Conservation (phyloP, 768 basidiomycete genomes). For the Amanita rubescens region DNA sequence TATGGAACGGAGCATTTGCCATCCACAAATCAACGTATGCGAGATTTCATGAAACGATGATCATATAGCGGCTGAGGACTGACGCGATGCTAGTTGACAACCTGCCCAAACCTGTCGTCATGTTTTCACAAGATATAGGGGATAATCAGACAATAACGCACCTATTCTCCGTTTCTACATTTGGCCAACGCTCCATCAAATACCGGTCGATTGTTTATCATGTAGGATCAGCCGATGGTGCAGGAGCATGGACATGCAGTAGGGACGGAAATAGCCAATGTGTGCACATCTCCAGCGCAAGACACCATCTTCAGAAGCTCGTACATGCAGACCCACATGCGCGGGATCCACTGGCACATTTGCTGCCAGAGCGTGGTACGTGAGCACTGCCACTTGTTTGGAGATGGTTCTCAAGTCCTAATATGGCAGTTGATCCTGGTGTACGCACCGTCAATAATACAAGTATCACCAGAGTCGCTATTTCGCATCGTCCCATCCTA, state of each 20-base stretch:
- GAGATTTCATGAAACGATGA: no score
- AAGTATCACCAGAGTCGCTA: not conserved
- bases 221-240: not conserved
- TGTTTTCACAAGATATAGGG: no score
- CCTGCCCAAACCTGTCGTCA: no score
- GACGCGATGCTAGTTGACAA: no score
- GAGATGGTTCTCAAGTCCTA: no score
- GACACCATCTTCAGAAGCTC: not conserved
- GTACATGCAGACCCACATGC: not conserved
- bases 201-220: not conserved
- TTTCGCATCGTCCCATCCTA: not conserved
- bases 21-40: no score
- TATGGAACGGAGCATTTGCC: no score
- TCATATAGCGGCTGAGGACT: no score
- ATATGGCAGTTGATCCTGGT: not conserved
- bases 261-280: not conserved
- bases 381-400: not conserved
- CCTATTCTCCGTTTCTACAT: not conserved
- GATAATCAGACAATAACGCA: not conserved
- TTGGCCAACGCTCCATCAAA: not conserved
- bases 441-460: not conserved
- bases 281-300: not conserved
- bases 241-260: not conserved
- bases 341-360: not conserved
- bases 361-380: not conserved